phyloP scores from a whole-genome alignment of 352 stramenopile species.

The Pythium phragmitis region DNA sequence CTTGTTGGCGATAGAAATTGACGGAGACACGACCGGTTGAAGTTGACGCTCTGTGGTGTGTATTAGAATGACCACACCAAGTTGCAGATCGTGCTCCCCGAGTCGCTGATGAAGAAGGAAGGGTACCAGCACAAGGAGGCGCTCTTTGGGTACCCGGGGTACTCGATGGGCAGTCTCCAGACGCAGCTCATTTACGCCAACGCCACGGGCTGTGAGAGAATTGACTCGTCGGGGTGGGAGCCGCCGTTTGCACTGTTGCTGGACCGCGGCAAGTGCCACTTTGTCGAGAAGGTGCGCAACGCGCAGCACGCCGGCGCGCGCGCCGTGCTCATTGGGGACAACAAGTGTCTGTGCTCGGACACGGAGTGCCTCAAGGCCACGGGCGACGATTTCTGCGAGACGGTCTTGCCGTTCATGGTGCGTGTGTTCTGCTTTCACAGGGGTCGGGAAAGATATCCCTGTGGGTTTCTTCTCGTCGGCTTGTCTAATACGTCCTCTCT shows the following conservation, averaged over 20 bases:
- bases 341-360: constrained; percentile 94
- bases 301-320: constrained; percentile 92
- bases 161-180: constrained; percentile 86
- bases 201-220: constrained; percentile 77
- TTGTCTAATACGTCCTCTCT: neutral
- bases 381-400: constrained; percentile 87
- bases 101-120: constrained; percentile 88
- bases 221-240: constrained; percentile 79
- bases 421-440: neutral
- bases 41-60: constrained; percentile 8
- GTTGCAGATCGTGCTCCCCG: constrained; percentile 86
- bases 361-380: constrained; percentile 68
- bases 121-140: constrained; percentile 96
- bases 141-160: constrained; percentile 95
- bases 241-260: constrained; percentile 95
- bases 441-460: neutral
- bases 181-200: constrained; percentile 90
- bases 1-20: neutral
- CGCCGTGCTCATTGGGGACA: constrained; percentile 96
- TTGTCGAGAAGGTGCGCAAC: constrained; percentile 94
- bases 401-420: constrained; percentile 82
- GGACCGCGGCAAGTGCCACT: constrained; percentile 95
- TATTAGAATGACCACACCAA: constrained; percentile 84
- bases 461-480: neutral
- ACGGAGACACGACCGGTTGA: constrained; percentile 16